Evolutionary conservation across 495 filamentous ascomycete genomes (phyloP).

Genomic region (Penicilliopsis zonata): DNA sequence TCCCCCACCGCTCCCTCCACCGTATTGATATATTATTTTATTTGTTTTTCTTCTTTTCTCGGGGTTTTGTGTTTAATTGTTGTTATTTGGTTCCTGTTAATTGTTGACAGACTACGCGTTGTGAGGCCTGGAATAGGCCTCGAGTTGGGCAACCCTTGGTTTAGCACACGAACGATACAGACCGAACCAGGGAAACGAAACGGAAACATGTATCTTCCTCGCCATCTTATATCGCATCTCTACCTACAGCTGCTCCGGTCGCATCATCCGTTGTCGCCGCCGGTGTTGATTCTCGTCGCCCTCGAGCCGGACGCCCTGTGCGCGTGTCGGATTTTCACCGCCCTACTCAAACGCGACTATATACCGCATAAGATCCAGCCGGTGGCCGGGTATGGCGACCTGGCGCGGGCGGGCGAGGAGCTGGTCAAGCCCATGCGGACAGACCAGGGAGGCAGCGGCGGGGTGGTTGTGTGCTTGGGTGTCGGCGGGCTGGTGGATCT

Average conservation of each 20-base stretch:
- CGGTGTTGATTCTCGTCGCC: conserved; percentile 84
- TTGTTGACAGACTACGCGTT: no score
- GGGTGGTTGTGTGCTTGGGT: conserved; percentile 83
- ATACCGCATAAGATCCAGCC: conserved; percentile 98
- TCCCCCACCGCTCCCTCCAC: no score
- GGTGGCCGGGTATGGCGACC: conserved; percentile 82
- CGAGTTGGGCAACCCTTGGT: no score
- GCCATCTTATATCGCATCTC: conserved; percentile 74
- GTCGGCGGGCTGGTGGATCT: conserved; percentile 86
- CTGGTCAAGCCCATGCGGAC: conserved; percentile 74
- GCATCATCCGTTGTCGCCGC: conserved; percentile 72
- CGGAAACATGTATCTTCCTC: conserved; percentile 94
- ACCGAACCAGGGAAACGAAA: no score
- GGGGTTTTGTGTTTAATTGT: no score
- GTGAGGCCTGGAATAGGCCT: no score
- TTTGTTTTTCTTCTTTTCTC: no score
- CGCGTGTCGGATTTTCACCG: conserved; percentile 85
- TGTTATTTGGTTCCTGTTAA: no score
- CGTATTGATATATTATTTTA: no score
- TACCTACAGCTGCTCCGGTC: conserved; percentile 76
- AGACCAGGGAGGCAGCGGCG: conserved; percentile 65
- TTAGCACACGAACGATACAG: no score
- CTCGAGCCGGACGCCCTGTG: conserved; percentile 94
- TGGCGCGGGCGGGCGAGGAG: conserved; percentile 62
- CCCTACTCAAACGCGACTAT: conserved; percentile 87